phyloP scores from a whole-genome alignment of 2,329 filamentous ascomycete genomes.

The Mariannaea sp. region DNA sequence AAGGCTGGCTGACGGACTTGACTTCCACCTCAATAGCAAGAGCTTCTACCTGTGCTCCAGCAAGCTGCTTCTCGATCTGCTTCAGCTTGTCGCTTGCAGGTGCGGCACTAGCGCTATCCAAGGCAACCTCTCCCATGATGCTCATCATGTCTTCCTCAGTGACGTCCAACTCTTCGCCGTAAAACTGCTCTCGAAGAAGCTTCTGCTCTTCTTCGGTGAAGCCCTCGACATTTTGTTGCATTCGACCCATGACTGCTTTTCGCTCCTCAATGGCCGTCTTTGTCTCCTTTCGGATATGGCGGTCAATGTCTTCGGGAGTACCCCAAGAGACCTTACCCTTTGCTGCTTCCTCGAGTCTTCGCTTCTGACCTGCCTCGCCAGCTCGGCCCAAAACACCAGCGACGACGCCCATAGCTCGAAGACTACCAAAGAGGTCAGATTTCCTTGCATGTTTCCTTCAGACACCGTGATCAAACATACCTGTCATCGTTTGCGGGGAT shows the following conservation, averaged over 20 bases:
- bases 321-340: constrained; percentile 67
- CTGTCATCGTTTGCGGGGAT: constrained; percentile 98
- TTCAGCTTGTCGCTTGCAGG: neutral
- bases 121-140: constrained; percentile 38
- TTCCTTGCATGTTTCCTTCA: neutral
- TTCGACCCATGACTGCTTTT: constrained; percentile 45
- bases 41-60: constrained; percentile 8
- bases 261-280: constrained; percentile 39
- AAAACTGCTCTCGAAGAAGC: constrained; percentile 38
- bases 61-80: constrained; percentile 17
- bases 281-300: constrained; percentile 45
- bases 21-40: constrained; percentile 16
- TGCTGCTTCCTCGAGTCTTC: constrained; percentile 66
- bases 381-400: constrained; percentile 85
- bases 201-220: constrained; percentile 47
- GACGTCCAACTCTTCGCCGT: constrained; percentile 37
- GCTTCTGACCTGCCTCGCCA: constrained; percentile 74
- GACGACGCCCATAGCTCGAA: constrained; percentile 81
- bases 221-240: constrained; percentile 43
- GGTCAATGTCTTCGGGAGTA: constrained; percentile 50
- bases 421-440: constrained; percentile 54
- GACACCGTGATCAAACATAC: constrained; percentile 49
- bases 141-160: constrained; percentile 46
- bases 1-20: neutral
- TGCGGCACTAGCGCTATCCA: constrained; percentile 19